Evolutionary conservation across 2,329 filamentous ascomycete species (phyloP).

Genomic region (Cercospora sojina): DNA sequence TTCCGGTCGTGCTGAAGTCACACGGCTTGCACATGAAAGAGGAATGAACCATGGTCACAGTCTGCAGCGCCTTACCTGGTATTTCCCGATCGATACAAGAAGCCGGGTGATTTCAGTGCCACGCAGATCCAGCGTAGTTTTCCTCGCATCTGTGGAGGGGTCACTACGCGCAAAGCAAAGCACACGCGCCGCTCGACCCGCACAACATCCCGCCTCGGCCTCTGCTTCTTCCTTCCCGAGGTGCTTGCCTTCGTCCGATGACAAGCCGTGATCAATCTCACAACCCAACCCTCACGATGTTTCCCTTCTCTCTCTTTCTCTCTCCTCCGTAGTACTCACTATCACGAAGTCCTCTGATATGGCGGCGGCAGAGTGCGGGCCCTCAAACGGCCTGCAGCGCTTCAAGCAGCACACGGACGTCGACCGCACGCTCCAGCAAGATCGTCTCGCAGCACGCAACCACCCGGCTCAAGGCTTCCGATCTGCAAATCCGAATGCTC

Average conservation of each 20-base stretch:
- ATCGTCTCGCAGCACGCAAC: conserved; percentile 59
- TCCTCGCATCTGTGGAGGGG: not conserved
- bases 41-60: not conserved
- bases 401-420: conserved; percentile 68
- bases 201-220: not conserved
- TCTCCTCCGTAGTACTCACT: not conserved
- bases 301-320: not conserved
- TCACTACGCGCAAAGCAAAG: not conserved
- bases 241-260: not conserved
- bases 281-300: not conserved
- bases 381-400: conserved; percentile 71
- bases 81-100: not conserved
- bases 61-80: not conserved
- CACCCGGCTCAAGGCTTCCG: conserved; percentile 57
- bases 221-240: not conserved
- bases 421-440: conserved; percentile 71
- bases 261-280: not conserved
- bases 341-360: conserved; percentile 44
- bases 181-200: not conserved
- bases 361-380: conserved; percentile 69
- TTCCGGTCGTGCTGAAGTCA: not conserved
- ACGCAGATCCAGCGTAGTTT: not conserved
- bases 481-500: conserved; percentile 55
- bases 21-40: not conserved
- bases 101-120: not conserved